Evolutionary conservation across 805 yeast species (phyloP).

Genomic region (Saccharomyces kudriavzevii): DNA sequence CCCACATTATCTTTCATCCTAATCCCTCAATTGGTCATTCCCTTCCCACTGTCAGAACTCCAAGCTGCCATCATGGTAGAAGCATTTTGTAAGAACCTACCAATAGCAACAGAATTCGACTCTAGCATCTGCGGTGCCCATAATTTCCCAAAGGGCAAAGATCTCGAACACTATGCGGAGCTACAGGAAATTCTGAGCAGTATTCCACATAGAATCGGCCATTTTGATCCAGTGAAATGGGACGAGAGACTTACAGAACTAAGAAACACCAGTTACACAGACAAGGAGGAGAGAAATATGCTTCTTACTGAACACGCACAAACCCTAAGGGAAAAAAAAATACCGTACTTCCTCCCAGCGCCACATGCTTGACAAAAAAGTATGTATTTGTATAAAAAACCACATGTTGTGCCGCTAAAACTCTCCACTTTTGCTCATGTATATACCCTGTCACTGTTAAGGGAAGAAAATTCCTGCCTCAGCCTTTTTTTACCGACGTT

Average conservation of each 20-base stretch:
- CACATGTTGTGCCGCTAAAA: not conserved
- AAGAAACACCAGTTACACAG: constrained; percentile 11
- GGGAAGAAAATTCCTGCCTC: not conserved
- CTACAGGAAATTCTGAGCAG: constrained; percentile 17
- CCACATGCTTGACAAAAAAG: not conserved
- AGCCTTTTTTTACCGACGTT: not conserved
- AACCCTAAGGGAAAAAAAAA: constrained; percentile 10
- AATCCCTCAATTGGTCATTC: constrained; percentile 51
- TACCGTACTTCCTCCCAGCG: constrained; percentile 10
- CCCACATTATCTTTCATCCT: constrained; percentile 61
- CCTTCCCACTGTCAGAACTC: constrained; percentile 52
- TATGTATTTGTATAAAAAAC: not conserved
- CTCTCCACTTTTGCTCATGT: not conserved
- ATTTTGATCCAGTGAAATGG: constrained; percentile 23
- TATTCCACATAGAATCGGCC: constrained; percentile 1
- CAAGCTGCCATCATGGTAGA: constrained; percentile 63
- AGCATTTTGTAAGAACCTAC: constrained; percentile 48
- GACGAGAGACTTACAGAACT: constrained; percentile 9
- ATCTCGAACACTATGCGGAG: constrained; percentile 21
- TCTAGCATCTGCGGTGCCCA: constrained; percentile 11
- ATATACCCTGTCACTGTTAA: not conserved
- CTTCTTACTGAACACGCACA: constrained; percentile 12
- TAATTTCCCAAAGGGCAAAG: constrained; percentile 14
- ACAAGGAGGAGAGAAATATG: constrained; percentile 18
- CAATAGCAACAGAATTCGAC: constrained; percentile 35